Conservation (phyloP, 2,329 filamentous ascomycete species). For the Zymoseptoria ardabiliae region DNA sequence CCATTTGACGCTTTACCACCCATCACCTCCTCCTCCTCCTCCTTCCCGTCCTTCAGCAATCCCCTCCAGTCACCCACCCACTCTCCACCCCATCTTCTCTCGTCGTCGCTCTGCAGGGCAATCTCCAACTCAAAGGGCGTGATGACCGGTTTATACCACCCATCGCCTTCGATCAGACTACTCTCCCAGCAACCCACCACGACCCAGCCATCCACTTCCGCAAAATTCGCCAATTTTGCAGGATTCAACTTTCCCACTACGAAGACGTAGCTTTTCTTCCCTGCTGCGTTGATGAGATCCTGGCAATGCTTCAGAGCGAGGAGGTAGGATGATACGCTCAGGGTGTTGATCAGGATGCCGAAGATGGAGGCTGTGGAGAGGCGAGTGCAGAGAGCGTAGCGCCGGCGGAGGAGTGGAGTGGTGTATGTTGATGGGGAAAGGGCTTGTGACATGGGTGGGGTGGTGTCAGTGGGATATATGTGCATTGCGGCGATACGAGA, state of each 20-base stretch:
- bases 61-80: slow-evolving; percentile 85
- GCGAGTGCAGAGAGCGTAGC: slow-evolving; percentile 78
- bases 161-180: slow-evolving; percentile 78
- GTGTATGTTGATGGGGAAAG: slow-evolving; percentile 32
- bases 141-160: slow-evolving; percentile 81
- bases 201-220: slow-evolving; percentile 92
- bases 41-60: slow-evolving; percentile 40
- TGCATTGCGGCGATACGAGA: slow-evolving; percentile 72
- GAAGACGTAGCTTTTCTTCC: slow-evolving; percentile 93
- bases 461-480: slow-evolving; percentile 50
- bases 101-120: slow-evolving; percentile 65
- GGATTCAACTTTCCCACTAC: slow-evolving; percentile 95
- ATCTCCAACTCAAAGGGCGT: slow-evolving; percentile 91
- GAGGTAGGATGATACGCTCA: slow-evolving; percentile 86
- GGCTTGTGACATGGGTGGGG: not conserved
- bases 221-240: slow-evolving; percentile 93
- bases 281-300: slow-evolving; percentile 63
- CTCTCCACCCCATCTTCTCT: slow-evolving; percentile 74
- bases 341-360: slow-evolving; percentile 91
- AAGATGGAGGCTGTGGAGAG: slow-evolving; percentile 77
- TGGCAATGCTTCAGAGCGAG: slow-evolving; percentile 69
- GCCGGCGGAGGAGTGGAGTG: slow-evolving; percentile 62
- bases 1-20: slow-evolving; percentile 2
- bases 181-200: slow-evolving; percentile 98
- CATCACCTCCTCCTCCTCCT: not conserved